phyloP scores from a whole-genome alignment of 176 grass and related monocot genomes.

The Elaeis guineensis region DNA sequence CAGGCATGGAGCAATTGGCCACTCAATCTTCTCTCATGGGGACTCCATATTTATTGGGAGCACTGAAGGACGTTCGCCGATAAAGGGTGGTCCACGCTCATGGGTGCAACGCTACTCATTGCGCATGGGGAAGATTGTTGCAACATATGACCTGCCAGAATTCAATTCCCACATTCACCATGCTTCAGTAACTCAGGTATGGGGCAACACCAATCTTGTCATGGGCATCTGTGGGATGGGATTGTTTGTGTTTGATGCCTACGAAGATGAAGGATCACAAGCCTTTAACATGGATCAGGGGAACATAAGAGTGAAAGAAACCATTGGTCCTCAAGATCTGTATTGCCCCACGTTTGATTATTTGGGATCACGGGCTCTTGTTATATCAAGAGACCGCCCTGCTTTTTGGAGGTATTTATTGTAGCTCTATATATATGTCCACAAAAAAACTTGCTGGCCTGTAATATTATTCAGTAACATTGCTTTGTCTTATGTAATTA shows the following conservation, averaged over 20 bases:
- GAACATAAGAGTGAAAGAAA: constrained; percentile 47
- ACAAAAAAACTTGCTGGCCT: too few relatives aligned
- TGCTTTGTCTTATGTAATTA: too few relatives aligned
- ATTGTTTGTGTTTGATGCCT: constrained; percentile 64
- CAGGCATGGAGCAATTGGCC: constrained; percentile 51
- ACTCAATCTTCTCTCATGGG: constrained; percentile 76
- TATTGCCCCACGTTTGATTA: constrained; percentile 86
- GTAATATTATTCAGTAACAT: too few relatives aligned
- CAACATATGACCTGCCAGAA: constrained; percentile 72
- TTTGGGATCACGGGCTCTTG: constrained; percentile 66
- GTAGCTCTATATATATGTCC: constrained; percentile 22
- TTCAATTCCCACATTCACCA: constrained; percentile 50
- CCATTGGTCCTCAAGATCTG: constrained; percentile 72
- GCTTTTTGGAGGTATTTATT: constrained; percentile 86
- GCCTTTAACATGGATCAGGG: constrained; percentile 46
- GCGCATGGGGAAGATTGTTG: constrained; percentile 61
- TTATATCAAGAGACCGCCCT: constrained; percentile 83
- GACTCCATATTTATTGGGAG: constrained; percentile 84
- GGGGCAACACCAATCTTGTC: constrained; percentile 68
- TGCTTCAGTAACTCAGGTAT: constrained; percentile 72
- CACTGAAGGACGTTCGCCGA: constrained; percentile 71
- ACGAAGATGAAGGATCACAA: constrained; percentile 45
- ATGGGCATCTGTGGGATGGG: constrained; percentile 82
- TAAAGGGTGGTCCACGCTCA: constrained; percentile 54
- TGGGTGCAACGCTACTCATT: constrained; percentile 79